These are phyloP conservation scores for Cicer yamashitae DNA, from an alignment of 306 rosid genomes.

Conservation along the genomic window DNA sequence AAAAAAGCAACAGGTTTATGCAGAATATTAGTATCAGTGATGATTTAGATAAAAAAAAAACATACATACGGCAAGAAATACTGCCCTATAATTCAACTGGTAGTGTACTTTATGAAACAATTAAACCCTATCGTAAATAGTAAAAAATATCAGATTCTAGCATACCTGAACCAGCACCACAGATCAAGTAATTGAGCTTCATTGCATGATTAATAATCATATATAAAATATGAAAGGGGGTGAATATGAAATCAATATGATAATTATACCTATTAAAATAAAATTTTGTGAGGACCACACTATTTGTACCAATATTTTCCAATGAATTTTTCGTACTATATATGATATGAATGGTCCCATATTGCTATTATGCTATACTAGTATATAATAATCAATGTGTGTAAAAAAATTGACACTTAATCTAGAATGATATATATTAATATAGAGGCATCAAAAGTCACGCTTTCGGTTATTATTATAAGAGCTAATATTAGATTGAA, in stretches of 20 bases:
- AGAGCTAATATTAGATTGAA: constrained; percentile 39
- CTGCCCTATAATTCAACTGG: constrained; percentile 19
- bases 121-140: background rate
- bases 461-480: constrained; percentile 49
- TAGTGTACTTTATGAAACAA: constrained; percentile 43
- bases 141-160: constrained; percentile 35
- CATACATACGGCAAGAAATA: background rate
- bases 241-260: constrained; percentile 35
- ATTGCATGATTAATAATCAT: constrained; percentile 46
- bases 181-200: constrained; percentile 28
- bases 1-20: constrained; percentile 6
- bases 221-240: constrained; percentile 16
- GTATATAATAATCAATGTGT: background rate
- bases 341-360: constrained; percentile 62
- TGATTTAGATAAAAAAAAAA: background rate
- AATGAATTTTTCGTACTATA: constrained; percentile 27
- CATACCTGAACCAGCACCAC: constrained; percentile 30
- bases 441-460: constrained; percentile 55
- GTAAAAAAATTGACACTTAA: constrained; percentile 5
- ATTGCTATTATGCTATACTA: constrained; percentile 32
- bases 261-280: background rate
- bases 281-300: constrained; percentile 55
- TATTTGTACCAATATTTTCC: no score
- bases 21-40: background rate
- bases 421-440: background rate